These are phyloP conservation scores for Actinomortierella wolfii DNA, from an alignment of 371 early-diverging fungal species.

Conservation along the genomic window DNA sequence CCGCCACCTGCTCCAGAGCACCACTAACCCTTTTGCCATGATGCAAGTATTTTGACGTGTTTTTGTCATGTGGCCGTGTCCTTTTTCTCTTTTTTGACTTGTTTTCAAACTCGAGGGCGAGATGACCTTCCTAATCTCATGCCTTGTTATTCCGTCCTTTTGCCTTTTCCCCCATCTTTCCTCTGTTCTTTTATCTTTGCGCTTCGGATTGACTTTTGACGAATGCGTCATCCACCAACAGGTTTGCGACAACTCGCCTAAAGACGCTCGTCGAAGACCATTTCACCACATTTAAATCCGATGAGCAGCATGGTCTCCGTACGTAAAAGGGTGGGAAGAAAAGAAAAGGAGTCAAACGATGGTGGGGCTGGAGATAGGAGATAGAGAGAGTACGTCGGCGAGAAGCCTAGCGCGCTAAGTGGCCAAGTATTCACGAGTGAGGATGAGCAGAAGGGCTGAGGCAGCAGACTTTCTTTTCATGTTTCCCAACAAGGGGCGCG, in stretches of 20 bases:
- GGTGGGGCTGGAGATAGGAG: no score
- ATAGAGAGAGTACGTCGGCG: no score
- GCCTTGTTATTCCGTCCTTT: neutral
- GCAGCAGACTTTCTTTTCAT: no score
- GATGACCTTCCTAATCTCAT: no score
- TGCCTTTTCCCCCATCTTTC: neutral
- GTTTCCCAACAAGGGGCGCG: no score
- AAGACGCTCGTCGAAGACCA: constrained; percentile 75
- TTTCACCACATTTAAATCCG: constrained; percentile 64
- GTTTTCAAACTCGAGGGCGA: constrained; percentile 56
- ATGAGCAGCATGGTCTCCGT: constrained; percentile 48
- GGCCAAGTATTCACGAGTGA: no score
- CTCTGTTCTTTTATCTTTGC: neutral
- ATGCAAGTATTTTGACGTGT: constrained; percentile 62
- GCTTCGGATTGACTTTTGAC: neutral
- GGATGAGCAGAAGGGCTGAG: no score
- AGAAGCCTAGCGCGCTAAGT: no score
- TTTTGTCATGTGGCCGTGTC: constrained; percentile 44
- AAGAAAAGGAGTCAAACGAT: neutral
- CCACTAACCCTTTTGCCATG: constrained; percentile 72
- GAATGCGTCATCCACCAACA: constrained; percentile 1
- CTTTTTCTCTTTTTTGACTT: constrained; percentile 64
- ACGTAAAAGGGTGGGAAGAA: constrained; percentile 5
- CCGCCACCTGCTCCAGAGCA: constrained; percentile 71
- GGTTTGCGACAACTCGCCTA: constrained; percentile 69